Percentiles rank a stretch among this genome's conserved stretches.
phyloP scores from a whole-genome alignment of 1,284 basidiomycete species.

The Trichosporon faecale region DNA sequence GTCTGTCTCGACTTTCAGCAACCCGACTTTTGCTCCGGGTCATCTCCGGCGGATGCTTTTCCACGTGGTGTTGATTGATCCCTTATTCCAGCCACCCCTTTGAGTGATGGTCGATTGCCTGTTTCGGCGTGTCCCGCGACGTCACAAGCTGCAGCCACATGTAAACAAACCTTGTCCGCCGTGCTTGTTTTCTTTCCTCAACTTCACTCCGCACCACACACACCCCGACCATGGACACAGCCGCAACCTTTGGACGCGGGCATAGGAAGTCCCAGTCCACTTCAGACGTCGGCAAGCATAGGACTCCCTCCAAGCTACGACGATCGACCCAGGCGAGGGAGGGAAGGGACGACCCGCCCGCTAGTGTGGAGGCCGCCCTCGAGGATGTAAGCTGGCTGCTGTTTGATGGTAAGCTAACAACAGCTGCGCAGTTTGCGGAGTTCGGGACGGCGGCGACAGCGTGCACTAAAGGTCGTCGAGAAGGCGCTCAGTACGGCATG shows the following conservation, averaged over 20 bases:
- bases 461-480: constrained; percentile 31
- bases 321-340: not conserved
- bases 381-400: constrained; percentile 10
- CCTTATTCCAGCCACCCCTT: not conserved
- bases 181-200: not conserved
- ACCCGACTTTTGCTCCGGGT: constrained; percentile 4
- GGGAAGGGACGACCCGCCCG: not conserved
- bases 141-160: not conserved
- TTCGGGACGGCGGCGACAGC: constrained; percentile 30
- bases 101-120: not conserved
- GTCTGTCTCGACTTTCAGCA: not conserved
- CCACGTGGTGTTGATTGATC: not conserved
- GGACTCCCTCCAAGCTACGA: not conserved
- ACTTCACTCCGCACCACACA: constrained; percentile 9
- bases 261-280: constrained; percentile 45
- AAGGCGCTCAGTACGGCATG: constrained; percentile 24
- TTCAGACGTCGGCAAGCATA: constrained; percentile 22
- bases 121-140: not conserved
- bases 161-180: not conserved
- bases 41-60: constrained; percentile 5
- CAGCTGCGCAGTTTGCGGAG: constrained; percentile 35
- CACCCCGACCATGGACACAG: constrained; percentile 1
- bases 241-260: constrained; percentile 10
- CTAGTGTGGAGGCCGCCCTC: not conserved
- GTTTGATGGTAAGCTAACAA: not conserved